A percentile compares a stretch with the other conserved stretches of the same genome.
phyloP scores from a whole-genome alignment of 2,329 filamentous ascomycete species.

The Sclerotinia glacialis region DNA sequence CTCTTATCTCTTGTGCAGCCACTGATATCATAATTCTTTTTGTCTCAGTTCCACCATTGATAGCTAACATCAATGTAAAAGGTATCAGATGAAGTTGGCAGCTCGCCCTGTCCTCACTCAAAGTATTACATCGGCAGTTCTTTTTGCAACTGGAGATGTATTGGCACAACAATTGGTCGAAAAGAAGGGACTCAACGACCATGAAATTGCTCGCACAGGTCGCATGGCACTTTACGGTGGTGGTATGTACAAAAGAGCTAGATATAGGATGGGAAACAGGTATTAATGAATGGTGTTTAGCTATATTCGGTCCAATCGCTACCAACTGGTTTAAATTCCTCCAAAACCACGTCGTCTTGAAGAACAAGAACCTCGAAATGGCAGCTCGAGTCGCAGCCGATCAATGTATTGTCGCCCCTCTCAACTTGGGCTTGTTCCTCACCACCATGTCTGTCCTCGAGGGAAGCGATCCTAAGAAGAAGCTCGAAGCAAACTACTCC shows the following conservation, averaged over 20 bases:
- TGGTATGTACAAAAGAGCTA: conserved; percentile 37
- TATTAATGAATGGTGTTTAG: conserved; percentile 39
- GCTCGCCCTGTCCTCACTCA: conserved; percentile 84
- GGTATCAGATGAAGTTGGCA: conserved; percentile 85
- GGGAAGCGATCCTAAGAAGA: conserved; percentile 56
- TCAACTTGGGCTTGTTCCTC: conserved; percentile 64
- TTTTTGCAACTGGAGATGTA: conserved; percentile 89
- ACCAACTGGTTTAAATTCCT: conserved; percentile 70
- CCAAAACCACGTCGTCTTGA: conserved; percentile 57
- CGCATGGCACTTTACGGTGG: conserved; percentile 82
- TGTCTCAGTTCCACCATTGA: conserved; percentile 12
- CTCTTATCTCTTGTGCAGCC: conserved; percentile 11
- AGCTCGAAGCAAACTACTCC: conserved; percentile 57
- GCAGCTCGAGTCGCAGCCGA: conserved; percentile 61
- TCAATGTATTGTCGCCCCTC: conserved; percentile 63
- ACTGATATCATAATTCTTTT: neutral
- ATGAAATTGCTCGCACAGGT: conserved; percentile 69
- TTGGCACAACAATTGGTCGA: conserved; percentile 91
- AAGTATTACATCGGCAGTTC: conserved; percentile 82
- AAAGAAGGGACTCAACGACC: conserved; percentile 70
- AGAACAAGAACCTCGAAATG: conserved; percentile 57
- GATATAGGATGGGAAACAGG: neutral
- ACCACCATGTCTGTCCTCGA: conserved; percentile 67
- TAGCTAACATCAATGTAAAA: conserved; percentile 39
- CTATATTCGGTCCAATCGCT: conserved; percentile 67